Percentiles rank a stretch among this genome's conserved stretches.
Evolutionary conservation across 1,284 basidiomycete genomes (phyloP).

Genomic region (Meira miltonrushii): DNA sequence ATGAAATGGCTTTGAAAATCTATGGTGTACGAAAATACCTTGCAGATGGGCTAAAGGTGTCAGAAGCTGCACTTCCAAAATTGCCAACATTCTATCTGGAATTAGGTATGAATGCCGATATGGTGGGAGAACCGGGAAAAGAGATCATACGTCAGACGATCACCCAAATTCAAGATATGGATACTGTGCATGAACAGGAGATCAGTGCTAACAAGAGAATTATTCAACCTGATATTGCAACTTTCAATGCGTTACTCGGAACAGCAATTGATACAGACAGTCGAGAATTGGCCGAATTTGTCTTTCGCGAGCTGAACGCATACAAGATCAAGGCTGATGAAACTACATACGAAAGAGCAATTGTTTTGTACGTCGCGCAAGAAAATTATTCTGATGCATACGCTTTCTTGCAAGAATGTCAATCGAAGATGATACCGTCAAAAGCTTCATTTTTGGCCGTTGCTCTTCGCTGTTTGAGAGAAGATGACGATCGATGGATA

Average conservation of each 20-base stretch:
- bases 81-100: neutral
- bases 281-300: constrained; percentile 15
- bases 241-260: constrained; percentile 26
- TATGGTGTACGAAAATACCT: constrained; percentile 13
- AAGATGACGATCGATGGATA: constrained; percentile 29
- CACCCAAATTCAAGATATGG: neutral
- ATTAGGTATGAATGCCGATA: neutral
- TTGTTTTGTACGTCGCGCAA: constrained; percentile 28
- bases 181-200: no score
- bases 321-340: constrained; percentile 14
- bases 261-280: constrained; percentile 24
- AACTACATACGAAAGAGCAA: constrained; percentile 35
- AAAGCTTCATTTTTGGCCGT: constrained; percentile 34
- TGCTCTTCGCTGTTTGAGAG: constrained; percentile 27
- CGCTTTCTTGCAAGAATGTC: constrained; percentile 32
- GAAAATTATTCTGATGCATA: constrained; percentile 35
- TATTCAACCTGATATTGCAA: constrained; percentile 19
- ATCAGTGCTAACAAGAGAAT: neutral
- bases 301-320: constrained; percentile 23
- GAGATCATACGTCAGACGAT: no score
- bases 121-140: no score
- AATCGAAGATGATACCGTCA: constrained; percentile 25
- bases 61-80: neutral
- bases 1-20: constrained; percentile 22
- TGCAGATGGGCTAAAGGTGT: constrained; percentile 4